A percentile compares a stretch with the other conserved stretches of the same genome.
These are phyloP conservation scores for Botrytis elliptica DNA, from an alignment of 2,329 filamentous ascomycete species.

Conservation along the genomic window DNA sequence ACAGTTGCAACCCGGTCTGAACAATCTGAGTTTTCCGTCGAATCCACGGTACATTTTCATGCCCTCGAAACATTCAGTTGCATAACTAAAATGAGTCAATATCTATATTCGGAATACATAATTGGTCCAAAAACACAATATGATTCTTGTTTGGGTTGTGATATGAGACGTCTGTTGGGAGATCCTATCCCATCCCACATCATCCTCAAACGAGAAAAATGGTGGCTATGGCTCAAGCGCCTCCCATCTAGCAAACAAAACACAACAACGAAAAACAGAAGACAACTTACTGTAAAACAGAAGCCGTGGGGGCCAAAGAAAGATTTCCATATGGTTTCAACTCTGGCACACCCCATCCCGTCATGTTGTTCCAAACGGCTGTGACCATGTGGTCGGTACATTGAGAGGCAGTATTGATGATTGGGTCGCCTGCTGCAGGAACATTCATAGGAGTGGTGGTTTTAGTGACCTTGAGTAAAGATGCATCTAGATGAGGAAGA, in stretches of 20 bases:
- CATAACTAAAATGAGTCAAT: slow-evolving; percentile 50
- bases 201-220: neutral
- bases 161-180: neutral
- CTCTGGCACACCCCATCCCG: slow-evolving; percentile 73
- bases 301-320: slow-evolving; percentile 75
- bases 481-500: slow-evolving; percentile 52
- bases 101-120: neutral
- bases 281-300: slow-evolving; percentile 59
- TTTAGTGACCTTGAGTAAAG: slow-evolving; percentile 56
- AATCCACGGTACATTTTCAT: slow-evolving; percentile 78
- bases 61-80: slow-evolving; percentile 88
- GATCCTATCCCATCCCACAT: neutral
- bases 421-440: slow-evolving; percentile 47
- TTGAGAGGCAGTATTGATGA: slow-evolving; percentile 36
- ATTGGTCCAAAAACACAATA: neutral
- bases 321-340: slow-evolving; percentile 78
- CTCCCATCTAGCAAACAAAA: neutral
- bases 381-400: slow-evolving; percentile 86
- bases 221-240: slow-evolving; percentile 1
- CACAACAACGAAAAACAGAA: neutral
- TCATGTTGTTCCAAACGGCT: slow-evolving; percentile 60
- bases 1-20: slow-evolving; percentile 61
- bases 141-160: neutral
- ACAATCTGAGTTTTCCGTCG: slow-evolving; percentile 62
- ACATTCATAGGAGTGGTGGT: slow-evolving; percentile 53